A percentile compares a stretch with the other conserved stretches of the same genome.
These are phyloP conservation scores for Cenococcum geophilum DNA, from an alignment of 495 filamentous ascomycete species.

Conservation along the genomic window DNA sequence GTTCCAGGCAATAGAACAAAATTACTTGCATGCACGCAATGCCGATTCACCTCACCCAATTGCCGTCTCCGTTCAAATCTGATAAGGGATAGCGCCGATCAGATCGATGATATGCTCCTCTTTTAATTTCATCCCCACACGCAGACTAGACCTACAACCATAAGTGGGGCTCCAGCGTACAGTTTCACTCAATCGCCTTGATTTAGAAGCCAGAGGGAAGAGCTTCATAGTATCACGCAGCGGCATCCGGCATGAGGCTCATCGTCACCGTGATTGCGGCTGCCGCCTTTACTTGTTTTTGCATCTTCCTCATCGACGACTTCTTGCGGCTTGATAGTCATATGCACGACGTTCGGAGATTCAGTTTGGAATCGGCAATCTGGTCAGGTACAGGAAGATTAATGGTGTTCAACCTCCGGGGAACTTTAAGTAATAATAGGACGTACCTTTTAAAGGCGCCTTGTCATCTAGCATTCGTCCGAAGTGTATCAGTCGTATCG, in stretches of 20 bases:
- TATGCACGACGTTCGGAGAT: constrained; percentile 76
- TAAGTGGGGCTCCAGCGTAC: background rate
- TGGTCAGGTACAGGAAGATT: constrained; percentile 35
- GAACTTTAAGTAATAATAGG: no score
- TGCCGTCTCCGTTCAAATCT: background rate
- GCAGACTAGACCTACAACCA: background rate
- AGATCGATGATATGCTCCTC: background rate
- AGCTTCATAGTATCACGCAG: constrained; percentile 71
- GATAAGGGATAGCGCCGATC: background rate
- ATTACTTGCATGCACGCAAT: background rate
- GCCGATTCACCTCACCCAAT: background rate
- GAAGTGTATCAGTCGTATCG: constrained; percentile 82
- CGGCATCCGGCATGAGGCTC: constrained; percentile 65
- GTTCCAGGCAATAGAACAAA: background rate
- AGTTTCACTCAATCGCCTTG: background rate
- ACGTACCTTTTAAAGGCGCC: constrained; percentile 63
- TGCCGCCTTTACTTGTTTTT: constrained; percentile 62
- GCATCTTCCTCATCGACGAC: constrained; percentile 84
- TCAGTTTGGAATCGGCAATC: constrained; percentile 73
- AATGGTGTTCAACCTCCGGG: background rate
- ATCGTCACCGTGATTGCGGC: constrained; percentile 53
- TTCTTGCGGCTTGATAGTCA: constrained; percentile 87
- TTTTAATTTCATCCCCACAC: background rate
- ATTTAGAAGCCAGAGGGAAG: background rate
- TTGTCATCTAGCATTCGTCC: constrained; percentile 86